phyloP scores from a whole-genome alignment of 495 filamentous ascomycete species.

The Letharia lupina region DNA sequence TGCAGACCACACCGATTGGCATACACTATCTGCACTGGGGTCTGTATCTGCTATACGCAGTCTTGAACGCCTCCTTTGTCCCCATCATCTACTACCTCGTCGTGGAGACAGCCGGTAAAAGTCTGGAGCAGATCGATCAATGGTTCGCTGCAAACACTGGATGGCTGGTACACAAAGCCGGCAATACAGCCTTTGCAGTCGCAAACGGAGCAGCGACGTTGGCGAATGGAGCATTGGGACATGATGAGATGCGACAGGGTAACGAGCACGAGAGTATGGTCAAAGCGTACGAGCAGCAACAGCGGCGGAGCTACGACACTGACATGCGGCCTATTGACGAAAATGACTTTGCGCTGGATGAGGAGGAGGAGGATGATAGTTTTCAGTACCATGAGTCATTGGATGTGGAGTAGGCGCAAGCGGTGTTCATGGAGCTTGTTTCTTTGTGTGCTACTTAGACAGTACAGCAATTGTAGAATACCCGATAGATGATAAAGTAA shows the following conservation, averaged over 20 bases:
- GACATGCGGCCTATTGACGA: slow-evolving; percentile 9
- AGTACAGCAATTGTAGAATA: not conserved
- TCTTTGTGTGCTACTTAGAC: not conserved
- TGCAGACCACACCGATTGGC: slow-evolving; percentile 41
- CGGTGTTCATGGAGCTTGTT: not conserved
- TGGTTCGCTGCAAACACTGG: slow-evolving; percentile 23
- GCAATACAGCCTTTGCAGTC: not conserved
- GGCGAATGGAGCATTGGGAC: not conserved
- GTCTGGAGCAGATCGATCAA: slow-evolving; percentile 29
- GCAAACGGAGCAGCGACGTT: not conserved
- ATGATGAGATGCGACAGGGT: not conserved
- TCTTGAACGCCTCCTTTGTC: slow-evolving; percentile 41
- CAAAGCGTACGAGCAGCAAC: slow-evolving; percentile 15
- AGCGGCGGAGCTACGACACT: slow-evolving; percentile 1
- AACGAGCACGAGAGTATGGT: slow-evolving; percentile 15
- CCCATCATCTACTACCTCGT: slow-evolving; percentile 56
- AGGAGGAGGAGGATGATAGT: not conserved
- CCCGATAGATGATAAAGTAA: too few relatives aligned
- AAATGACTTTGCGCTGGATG: not conserved
- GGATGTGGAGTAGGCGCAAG: not conserved
- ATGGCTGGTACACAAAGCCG: slow-evolving; percentile 22
- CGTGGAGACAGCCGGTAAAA: slow-evolving; percentile 39
- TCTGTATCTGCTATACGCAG: slow-evolving; percentile 35
- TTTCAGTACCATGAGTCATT: not conserved
- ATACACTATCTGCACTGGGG: slow-evolving; percentile 32